Evolutionary conservation across 108 stramenopile species (phyloP), one percentile per base, ranked within the genome.

Genomic region (Skeletonema tropicum): DNA sequence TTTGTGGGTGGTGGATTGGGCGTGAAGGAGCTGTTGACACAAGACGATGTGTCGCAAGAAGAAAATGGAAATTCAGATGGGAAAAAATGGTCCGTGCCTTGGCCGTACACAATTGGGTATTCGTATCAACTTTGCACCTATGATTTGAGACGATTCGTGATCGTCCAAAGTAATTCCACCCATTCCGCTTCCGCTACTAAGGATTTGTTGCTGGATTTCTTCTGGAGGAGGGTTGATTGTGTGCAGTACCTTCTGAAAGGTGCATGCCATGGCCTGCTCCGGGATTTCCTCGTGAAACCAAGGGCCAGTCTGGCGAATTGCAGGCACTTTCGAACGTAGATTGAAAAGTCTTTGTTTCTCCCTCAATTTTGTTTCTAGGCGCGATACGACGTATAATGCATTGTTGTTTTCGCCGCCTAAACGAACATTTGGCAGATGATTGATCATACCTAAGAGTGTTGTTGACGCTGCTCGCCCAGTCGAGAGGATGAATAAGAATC

Each of bases 1-100:
- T 92, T 78, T 62, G 82, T 94, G 12, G 94, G 91, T 45, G 91
- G 91, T 17, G 91, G 91, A 2, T 80, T 94, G 8, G 91, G 91
- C 5, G 87, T 87, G 86, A 68, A 33, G 23, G 80, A 85, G 1
- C n/a, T n/a, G 1, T 83, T 87, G 46, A 84, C 84, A 42, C 32
- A 41, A 7, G 48, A n/a, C n/a, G 48, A 26, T 5, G 2, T 45
- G 26, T 29, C 26, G n/a, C n/a, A n/a, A 42, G 31, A 49, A 66
- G 39, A 65, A 33, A 3, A 29, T 29, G 26, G 26, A 29, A 29
- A 29, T 29, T 29, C 26, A 29, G 2, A 29, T 29, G 26, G 48
- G 12, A 23, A 63, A 13, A 23, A 66, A 36, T 62, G 75, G 75
- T 8, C 35, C 0, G 29, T 90, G 19, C 93, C 93, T 14, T 89